Evolutionary conservation across 176 grass and related monocot species (phyloP), one percentile per base, ranked within the genome.

Genomic region (Lolium rigidum): DNA sequence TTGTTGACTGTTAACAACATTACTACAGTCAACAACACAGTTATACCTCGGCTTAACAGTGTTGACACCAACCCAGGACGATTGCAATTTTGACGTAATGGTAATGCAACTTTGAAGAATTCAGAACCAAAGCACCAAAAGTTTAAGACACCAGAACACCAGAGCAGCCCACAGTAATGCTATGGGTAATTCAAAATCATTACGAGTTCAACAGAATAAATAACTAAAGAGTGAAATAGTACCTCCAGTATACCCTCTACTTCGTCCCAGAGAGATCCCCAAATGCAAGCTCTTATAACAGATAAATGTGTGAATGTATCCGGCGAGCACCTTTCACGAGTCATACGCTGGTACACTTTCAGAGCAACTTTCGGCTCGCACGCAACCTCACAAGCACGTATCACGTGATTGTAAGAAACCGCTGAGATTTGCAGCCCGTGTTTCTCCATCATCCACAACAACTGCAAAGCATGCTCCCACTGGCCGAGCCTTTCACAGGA

Each of bases 401-500:
- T 95, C 78, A 88, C 96, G 87, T 98, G 96, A 81, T 98, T 98
- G 79, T 98, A 98, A 82, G 91, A 91, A 18, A 89, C 67, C 5
- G 52, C 89, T 67, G 86, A 93, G 73, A 95, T 80, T 76, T 94
- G 39, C n/a, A 92, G 47, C 51, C 84, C 88, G 68, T 74, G 72
- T 85, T 62, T 98, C 71, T 94, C 96, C 96, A 98, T 98, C 85
- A 90, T 46, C 91, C 96, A 98, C 38, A 98, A 69, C 64, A 98
- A 73, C 60, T 98, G 93, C 60, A 95, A 85, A 79, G 90, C 88
- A 80, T 89, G 89, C 66, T 93, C 81, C 96, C 96, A 98, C 70
- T 92, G 90, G 76, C 96, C 93, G 81, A 95, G 90, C 80, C 83
- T 94, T 78, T 92, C 91, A 81, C 93, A 98, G 80, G 93, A 89